Evolutionary conservation across 768 basidiomycete genomes (phyloP), one percentile per base, ranked within the genome.

Genomic region (Kwoniella newhampshirensis): DNA sequence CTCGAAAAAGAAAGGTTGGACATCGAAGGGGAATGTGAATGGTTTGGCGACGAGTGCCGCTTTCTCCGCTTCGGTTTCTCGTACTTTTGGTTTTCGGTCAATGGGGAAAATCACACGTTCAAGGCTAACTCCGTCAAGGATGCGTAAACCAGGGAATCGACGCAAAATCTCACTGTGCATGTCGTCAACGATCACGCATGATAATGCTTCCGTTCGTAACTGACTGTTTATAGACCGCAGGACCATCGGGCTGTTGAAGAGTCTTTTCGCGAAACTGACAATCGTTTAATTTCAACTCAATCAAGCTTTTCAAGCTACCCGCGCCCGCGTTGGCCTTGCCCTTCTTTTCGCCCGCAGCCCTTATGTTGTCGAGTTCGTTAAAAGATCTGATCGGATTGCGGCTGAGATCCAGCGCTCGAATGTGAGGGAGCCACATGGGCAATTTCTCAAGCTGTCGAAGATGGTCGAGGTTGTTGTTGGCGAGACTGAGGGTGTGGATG

Each of bases 121-220:
- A 45, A 97, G 84, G 6, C 88, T 81, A 71, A 87, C 86, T 61
- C 85, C 83, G 73, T 98, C 94, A 54, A 97, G 81, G 59, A 93
- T 87, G 54, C 86, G 83, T 37, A 98, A 76, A 27, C 88, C 83
- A 0, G 88, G 81, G 71, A 97, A 92, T 41, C 89, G 85, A 40
- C 87, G 82, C 12, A 84, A 81, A 56, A 94, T 82, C 61, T 92
- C 88, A 63, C 92, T 92, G 70, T 27, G 53, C 59, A 4, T 18
- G 25, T 15, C n/a, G 15, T 4, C 30, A 1, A 48, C 13, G 27
- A 40, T 20, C 11, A 28, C 28, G 27, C 83, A 83, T 50, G 81
- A 74, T 63, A 83, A 79, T 56, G 82, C 79, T 52, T 86, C 13
- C 17, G 8, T 21, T 23, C 11, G 12, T 8, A 21, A 63, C 71